These are phyloP conservation scores for Pseudogymnoascus sp. DNA, from an alignment of 2,329 filamentous ascomycete genomes.

Conservation along the genomic window DNA sequence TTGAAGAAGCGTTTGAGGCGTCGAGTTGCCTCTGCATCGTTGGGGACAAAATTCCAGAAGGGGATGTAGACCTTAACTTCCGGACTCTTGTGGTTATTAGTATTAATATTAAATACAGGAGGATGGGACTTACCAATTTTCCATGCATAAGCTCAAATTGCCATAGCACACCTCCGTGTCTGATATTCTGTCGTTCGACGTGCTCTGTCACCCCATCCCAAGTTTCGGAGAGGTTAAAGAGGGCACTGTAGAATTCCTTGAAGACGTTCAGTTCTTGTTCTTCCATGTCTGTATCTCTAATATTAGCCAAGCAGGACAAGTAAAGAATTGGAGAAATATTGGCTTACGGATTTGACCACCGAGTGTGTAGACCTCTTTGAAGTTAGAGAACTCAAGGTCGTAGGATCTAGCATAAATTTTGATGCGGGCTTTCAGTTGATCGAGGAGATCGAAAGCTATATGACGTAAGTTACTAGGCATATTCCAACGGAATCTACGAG, in stretches of 20 bases:
- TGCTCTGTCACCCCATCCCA: background rate
- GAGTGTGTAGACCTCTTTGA: background rate
- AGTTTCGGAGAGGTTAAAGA: background rate
- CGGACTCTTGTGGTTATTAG: too few species aligned
- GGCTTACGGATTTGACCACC: background rate
- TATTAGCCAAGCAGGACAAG: too few species aligned
- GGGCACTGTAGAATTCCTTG: background rate
- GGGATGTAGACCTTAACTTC: background rate
- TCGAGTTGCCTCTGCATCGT: background rate
- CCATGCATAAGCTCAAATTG: background rate
- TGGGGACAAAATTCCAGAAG: background rate
- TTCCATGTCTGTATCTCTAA: background rate
- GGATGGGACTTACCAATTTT: background rate
- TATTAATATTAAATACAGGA: background rate
- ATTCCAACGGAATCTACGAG: background rate
- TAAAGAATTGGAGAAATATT: too few species aligned
- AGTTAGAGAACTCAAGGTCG: background rate
- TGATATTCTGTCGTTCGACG: background rate
- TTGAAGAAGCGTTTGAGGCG: background rate
- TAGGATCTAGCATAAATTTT: background rate
- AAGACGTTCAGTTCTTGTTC: background rate
- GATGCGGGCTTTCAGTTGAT: background rate
- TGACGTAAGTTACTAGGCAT: background rate
- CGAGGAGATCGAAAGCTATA: background rate
- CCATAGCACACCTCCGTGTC: background rate